phyloP scores from a whole-genome alignment of 805 yeast species.

The Teunomyces kruisii region DNA sequence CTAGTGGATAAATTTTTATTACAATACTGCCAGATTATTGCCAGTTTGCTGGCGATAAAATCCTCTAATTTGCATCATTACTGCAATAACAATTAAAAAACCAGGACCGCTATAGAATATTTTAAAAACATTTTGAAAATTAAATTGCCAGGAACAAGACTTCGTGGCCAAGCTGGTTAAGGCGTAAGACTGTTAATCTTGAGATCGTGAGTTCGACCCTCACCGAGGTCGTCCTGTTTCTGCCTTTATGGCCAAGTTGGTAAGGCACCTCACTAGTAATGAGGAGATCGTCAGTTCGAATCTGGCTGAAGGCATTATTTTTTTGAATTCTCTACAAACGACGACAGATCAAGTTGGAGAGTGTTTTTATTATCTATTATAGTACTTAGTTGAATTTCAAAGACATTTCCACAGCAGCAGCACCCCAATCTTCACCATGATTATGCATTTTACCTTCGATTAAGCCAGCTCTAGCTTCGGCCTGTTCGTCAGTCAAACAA shows the following conservation, averaged over 20 bases:
- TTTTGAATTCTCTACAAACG: neutral
- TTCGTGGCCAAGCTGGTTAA: conserved; percentile 20
- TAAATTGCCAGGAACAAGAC: conserved; percentile 6
- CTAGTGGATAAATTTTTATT: no score
- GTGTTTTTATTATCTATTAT: neutral
- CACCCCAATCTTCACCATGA: conserved; percentile 99
- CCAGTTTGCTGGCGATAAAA: neutral
- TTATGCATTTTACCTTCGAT: conserved; percentile 76
- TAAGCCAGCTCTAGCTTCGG: conserved; percentile 87
- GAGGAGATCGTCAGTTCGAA: conserved; percentile 14
- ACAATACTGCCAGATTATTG: neutral
- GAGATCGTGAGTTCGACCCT: conserved; percentile 21
- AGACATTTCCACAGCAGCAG: conserved; percentile 95
- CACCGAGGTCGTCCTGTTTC: conserved; percentile 16
- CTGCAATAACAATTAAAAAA: neutral
- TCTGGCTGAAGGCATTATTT: conserved; percentile 10
- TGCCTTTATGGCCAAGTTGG: conserved; percentile 14
- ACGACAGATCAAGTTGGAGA: neutral
- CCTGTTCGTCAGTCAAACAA: conserved; percentile 92
- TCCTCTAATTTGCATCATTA: neutral
- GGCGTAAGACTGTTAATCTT: conserved; percentile 21
- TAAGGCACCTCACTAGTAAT: conserved; percentile 13
- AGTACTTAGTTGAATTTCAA: conserved; percentile 27
- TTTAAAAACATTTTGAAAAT: neutral
- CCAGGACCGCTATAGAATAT: neutral